Base-by-base conservation (phyloP, 768 basidiomycete genomes). In the Chalciporus piperatus region DNA sequence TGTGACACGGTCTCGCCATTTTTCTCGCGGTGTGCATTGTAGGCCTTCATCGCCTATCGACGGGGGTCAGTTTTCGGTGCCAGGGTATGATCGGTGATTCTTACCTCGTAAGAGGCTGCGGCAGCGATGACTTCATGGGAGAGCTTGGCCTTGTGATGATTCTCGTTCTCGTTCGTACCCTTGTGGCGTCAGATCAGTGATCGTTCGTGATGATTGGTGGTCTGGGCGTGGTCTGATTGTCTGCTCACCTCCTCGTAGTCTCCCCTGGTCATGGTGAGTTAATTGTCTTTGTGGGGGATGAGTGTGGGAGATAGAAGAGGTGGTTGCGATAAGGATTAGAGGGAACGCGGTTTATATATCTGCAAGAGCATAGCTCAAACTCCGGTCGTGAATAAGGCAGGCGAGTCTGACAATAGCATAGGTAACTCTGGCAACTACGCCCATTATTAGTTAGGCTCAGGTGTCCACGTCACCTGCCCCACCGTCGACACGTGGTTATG, bases 91-190 rank as follows among this genome's bases (percentile, higher is more conserved):
- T 4, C 6, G 17, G 14, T 25, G 1, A 16, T 44, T 22, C 67
- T 12, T 32, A 80, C 84, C 75, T 82, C 83, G 67, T 76, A 88
- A 25, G 82, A 67, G 6, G 85, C 85, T 41, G 87, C 87, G 38
- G 70, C 84, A 42, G 83, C 82, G 55, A 89, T 75, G 39, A 87
- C 64, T 68, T 89, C 81, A 64, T 89, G 86, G 9, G 82, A 79
- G 47, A 85, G 67, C 50, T 68, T 50, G 1, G 84, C 79, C 70
- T 84, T 70, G 72, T 85, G 84, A 10, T 74, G 75, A n/a, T n/a
- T n/a, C n/a, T n/a, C n/a, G n/a, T n/a, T n/a, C 13, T 74, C 73
- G 44, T 75, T 76, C 16, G 48, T 32, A 41, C 78, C 76, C 82
- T 32, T 84, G 54, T 30, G 17, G 46, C 33, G 22, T 1, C 28